These are phyloP conservation scores for Scleroderma bovista DNA, from an alignment of 768 basidiomycete genomes.

Conservation along the genomic window DNA sequence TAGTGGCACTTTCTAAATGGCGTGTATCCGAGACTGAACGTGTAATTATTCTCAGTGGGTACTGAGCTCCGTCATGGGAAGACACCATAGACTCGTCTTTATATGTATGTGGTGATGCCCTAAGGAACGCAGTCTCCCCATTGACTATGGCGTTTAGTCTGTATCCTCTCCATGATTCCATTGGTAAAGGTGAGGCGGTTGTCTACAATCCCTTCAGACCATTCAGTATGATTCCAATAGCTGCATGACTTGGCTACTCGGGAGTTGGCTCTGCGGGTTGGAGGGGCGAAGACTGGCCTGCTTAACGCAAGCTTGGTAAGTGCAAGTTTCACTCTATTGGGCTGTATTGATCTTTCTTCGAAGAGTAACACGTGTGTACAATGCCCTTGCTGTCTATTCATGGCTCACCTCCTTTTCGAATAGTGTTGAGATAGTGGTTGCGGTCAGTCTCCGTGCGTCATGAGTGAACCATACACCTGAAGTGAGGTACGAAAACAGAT, in stretches of 20 bases:
- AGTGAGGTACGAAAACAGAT: conserved; percentile 39
- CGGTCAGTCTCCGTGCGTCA: conserved; percentile 41
- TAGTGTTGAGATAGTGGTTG: conserved; percentile 63
- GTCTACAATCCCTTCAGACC: background rate
- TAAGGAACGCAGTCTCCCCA: background rate
- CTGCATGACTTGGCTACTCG: conserved; percentile 73
- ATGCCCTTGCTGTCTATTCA: background rate
- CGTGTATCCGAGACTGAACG: background rate
- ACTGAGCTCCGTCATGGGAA: conserved; percentile 41
- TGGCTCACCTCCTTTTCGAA: conserved; percentile 1
- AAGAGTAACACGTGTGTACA: conserved; percentile 64
- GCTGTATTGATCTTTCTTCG: background rate
- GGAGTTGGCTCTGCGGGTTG: conserved; percentile 70
- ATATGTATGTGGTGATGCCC: conserved; percentile 42
- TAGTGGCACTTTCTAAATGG: conserved; percentile 1
- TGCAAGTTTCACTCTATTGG: background rate
- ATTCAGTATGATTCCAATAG: conserved; percentile 28
- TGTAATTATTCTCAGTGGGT: conserved; percentile 42
- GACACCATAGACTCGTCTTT: conserved; percentile 53
- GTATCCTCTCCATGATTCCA: conserved; percentile 67
- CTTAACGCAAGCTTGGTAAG: conserved; percentile 77
- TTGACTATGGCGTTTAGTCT: conserved; percentile 37
- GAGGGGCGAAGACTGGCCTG: conserved; percentile 71
- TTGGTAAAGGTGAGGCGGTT: conserved; percentile 54
- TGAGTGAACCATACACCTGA: background rate